phyloP scores from a whole-genome alignment of 176 grass and related monocot genomes.

The Tuctoria greenei region DNA sequence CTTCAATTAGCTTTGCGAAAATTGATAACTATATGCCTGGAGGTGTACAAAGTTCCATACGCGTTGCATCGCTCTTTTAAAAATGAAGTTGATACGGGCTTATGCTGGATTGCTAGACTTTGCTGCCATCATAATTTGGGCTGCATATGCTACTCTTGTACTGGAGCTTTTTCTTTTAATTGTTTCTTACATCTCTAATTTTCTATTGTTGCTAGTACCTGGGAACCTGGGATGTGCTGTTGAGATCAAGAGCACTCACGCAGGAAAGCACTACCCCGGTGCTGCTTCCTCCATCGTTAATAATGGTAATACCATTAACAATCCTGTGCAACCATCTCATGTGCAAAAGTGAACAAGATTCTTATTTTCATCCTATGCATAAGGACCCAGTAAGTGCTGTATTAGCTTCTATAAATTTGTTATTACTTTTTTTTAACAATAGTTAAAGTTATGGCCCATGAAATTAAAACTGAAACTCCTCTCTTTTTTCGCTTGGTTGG shows the following conservation, averaged over 20 bases:
- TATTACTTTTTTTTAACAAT: no score
- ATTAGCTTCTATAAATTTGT: no score
- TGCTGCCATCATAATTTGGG: constrained; percentile 34
- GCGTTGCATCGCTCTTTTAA: constrained; percentile 1
- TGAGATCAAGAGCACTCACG: no score
- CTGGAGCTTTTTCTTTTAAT: no score
- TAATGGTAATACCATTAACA: constrained; percentile 24
- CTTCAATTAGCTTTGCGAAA: not conserved
- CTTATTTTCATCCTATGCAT: constrained; percentile 16
- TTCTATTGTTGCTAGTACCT: constrained; percentile 49
- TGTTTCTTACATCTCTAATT: constrained; percentile 14
- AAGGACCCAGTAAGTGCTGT: no score
- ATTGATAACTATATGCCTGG: not conserved
- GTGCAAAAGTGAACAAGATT: constrained; percentile 33
- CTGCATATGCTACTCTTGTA: constrained; percentile 36
- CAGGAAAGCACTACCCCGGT: no score
- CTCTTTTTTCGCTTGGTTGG: constrained; percentile 10
- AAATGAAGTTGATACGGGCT: constrained; percentile 9
- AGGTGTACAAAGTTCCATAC: not conserved
- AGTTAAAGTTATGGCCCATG: not conserved
- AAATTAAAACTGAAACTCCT: constrained; percentile 1
- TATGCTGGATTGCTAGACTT: constrained; percentile 27
- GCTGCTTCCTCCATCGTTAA: constrained; percentile 24
- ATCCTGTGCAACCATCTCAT: constrained; percentile 34
- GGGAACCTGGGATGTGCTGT: constrained; percentile 24